Evolutionary conservation across 2,329 filamentous ascomycete genomes (phyloP).

Genomic region (Pseudopyricularia javanii): DNA sequence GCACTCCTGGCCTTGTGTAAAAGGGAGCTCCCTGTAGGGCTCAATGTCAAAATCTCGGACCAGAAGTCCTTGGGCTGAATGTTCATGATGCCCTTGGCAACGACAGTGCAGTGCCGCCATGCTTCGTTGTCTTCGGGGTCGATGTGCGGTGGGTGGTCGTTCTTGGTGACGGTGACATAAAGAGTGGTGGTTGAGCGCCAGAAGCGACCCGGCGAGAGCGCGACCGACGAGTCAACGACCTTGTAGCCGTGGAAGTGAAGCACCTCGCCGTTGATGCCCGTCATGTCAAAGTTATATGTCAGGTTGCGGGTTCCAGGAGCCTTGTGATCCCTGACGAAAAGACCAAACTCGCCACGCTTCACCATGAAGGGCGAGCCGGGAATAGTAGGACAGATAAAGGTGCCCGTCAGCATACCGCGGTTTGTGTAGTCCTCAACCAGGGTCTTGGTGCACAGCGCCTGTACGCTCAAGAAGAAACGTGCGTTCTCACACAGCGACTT

Average conservation of each 20-base stretch:
- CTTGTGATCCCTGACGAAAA: conserved; percentile 40
- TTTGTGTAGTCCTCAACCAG: conserved; percentile 35
- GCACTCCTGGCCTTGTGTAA: conserved; percentile 30
- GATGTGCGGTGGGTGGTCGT: conserved; percentile 8
- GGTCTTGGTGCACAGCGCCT: conserved; percentile 37
- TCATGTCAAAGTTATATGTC: conserved; percentile 50
- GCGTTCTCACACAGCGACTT: conserved; percentile 41
- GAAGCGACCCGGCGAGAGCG: conserved; percentile 40
- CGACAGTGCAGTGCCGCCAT: conserved; percentile 26
- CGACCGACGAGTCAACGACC: conserved; percentile 46
- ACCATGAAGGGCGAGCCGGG: conserved; percentile 49
- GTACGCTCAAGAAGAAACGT: conserved; percentile 46
- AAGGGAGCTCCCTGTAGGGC: conserved; percentile 33
- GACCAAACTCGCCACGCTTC: conserved; percentile 40
- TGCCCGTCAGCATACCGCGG: conserved; percentile 42
- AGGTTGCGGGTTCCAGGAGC: conserved; percentile 46
- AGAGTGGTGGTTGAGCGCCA: conserved; percentile 52
- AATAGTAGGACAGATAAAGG: conserved; percentile 42
- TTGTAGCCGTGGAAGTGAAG: conserved; percentile 52
- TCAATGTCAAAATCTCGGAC: conserved; percentile 40
- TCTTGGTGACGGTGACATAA: conserved; percentile 44
- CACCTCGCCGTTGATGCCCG: conserved; percentile 34
- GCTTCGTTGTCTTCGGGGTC: conserved; percentile 21
- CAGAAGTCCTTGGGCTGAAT: conserved; percentile 41
- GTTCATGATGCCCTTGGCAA: conserved; percentile 48